Percentiles rank a stretch among this genome's conserved stretches.
These are phyloP conservation scores for Trichosanthes cucumerina DNA, from an alignment of 306 rosid species.

Conservation along the genomic window DNA sequence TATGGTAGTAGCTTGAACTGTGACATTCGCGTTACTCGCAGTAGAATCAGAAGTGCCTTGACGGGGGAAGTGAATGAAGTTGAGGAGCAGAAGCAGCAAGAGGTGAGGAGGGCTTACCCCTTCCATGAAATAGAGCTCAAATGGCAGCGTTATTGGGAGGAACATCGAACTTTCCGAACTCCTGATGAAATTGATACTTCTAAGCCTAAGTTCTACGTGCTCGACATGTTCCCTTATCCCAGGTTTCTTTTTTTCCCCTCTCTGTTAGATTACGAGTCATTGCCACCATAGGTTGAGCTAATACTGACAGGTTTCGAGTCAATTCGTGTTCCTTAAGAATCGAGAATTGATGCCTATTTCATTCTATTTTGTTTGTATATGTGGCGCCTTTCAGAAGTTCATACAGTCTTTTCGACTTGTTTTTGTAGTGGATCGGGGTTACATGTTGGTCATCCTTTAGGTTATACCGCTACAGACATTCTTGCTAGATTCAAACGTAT, in stretches of 20 bases:
- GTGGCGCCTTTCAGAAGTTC: neutral
- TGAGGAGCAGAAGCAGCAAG: conserved; percentile 27
- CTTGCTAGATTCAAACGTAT: conserved; percentile 84
- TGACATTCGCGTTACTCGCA: neutral
- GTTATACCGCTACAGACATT: conserved; percentile 89
- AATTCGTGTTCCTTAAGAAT: neutral
- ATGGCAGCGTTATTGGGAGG: conserved; percentile 88
- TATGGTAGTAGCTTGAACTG: conserved; percentile 15
- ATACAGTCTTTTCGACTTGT: conserved; percentile 11
- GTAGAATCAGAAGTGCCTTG: conserved; percentile 21
- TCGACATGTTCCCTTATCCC: conserved; percentile 98
- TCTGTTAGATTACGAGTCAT: neutral
- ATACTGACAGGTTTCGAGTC: no score
- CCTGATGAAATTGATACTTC: conserved; percentile 72
- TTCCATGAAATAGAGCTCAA: conserved; percentile 69
- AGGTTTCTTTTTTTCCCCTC: conserved; percentile 38
- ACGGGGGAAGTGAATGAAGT: conserved; percentile 16
- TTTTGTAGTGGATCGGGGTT: conserved; percentile 80
- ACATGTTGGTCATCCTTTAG: conserved; percentile 96
- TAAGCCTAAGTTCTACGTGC: conserved; percentile 87
- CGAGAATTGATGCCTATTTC: neutral
- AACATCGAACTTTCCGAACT: conserved; percentile 57
- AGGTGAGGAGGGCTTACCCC: conserved; percentile 50
- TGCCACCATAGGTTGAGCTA: no score
- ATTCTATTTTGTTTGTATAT: neutral